phyloP scores from a whole-genome alignment of 805 yeast genomes.

The Trichomonascus vanleenenianus region DNA sequence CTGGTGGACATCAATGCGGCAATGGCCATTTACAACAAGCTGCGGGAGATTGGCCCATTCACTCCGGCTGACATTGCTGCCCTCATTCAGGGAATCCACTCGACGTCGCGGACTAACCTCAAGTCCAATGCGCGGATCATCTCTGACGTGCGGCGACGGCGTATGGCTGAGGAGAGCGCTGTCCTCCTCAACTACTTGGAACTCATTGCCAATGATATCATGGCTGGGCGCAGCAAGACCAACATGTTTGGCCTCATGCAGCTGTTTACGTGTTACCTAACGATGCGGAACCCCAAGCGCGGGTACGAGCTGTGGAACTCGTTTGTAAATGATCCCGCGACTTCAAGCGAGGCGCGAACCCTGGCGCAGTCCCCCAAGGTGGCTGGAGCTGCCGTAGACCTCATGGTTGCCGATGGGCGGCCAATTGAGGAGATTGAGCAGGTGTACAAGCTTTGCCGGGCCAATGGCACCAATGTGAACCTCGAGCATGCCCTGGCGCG shows the following conservation, averaged over 20 bases:
- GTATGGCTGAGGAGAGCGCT: constrained; percentile 2
- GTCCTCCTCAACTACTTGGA: constrained; percentile 11
- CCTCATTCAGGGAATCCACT: constrained; percentile 18
- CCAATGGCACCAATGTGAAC: constrained; percentile 23
- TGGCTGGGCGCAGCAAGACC: constrained; percentile 9
- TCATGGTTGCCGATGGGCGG: constrained; percentile 13
- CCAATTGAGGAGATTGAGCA: constrained; percentile 17
- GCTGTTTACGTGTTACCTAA: constrained; percentile 15
- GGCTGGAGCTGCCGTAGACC: constrained; percentile 15
- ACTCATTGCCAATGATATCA: constrained; percentile 13
- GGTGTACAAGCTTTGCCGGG: constrained; percentile 9
- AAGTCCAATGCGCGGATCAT: constrained; percentile 9
- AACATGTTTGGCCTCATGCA: constrained; percentile 17
- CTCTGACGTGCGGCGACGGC: constrained; percentile 9
- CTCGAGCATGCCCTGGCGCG: constrained; percentile 66
- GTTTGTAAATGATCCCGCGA: constrained; percentile 5
- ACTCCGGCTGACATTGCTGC: constrained; percentile 11
- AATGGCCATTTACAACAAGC: constrained; percentile 15
- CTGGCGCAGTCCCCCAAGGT: constrained; percentile 12
- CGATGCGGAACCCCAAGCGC: constrained; percentile 11
- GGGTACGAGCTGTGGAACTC: constrained; percentile 14
- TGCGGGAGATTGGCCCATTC: constrained; percentile 11
- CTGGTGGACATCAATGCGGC: constrained; percentile 16
- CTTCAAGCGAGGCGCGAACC: not conserved
- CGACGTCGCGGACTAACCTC: constrained; percentile 13